phyloP scores from a whole-genome alignment of 106 monocot species.

The Acanthochlamys bracteata region DNA sequence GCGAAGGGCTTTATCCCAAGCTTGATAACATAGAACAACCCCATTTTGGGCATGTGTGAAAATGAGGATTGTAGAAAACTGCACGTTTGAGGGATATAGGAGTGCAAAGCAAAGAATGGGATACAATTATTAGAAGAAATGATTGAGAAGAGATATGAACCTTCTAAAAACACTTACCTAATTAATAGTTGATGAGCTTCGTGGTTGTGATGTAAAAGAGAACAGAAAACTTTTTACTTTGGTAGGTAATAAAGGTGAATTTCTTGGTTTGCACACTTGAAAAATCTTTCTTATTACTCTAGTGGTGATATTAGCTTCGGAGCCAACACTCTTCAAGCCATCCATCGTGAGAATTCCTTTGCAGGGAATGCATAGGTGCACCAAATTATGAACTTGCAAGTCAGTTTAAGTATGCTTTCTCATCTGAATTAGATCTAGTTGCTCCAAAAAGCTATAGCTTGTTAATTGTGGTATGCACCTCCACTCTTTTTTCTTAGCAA shows the following conservation, averaged over 20 bases:
- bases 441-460: too few relatives aligned
- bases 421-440: too few relatives aligned
- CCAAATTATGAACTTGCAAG: too few relatives aligned
- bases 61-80: slow-evolving; percentile 69
- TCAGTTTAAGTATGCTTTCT: too few relatives aligned
- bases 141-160: slow-evolving; percentile 36
- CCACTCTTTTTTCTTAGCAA: too few relatives aligned
- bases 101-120: slow-evolving; percentile 42
- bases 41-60: slow-evolving; percentile 72
- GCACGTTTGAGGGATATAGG: slow-evolving; percentile 77
- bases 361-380: too few relatives aligned
- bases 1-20: slow-evolving; percentile 50
- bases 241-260: slow-evolving; percentile 7
- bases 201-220: slow-evolving; percentile 19
- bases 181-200: slow-evolving; percentile 45
- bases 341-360: too few relatives aligned
- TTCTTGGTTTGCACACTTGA: slow-evolving; percentile 26
- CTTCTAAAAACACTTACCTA: slow-evolving; percentile 29
- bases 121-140: slow-evolving; percentile 54
- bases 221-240: slow-evolving; percentile 15
- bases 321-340: too few relatives aligned
- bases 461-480: too few relatives aligned
- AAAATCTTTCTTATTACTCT: slow-evolving; percentile 26
- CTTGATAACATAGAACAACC: slow-evolving; percentile 49
- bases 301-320: slow-evolving; percentile 7